Base-by-base conservation (phyloP, 1,139 yeast genomes). In the Saccharomyces hybrid region DNA sequence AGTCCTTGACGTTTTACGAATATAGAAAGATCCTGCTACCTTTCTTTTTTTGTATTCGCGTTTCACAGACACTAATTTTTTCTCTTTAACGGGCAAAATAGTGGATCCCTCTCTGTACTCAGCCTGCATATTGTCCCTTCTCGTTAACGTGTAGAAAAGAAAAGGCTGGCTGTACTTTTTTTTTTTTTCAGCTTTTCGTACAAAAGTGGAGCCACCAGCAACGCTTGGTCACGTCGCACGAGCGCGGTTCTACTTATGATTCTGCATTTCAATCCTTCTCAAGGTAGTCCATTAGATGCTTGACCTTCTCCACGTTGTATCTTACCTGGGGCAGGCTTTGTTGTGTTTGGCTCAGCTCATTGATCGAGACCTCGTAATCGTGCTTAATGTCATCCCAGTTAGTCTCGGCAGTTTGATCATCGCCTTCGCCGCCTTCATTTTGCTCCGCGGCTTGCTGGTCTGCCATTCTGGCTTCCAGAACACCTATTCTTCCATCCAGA, bases 401-500 rank as follows among this genome's bases (percentile, higher is more conserved):
- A 2, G 55, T 59, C 25, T 53, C 52, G 5, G 50, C 50, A 52
- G 57, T 57, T 14, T 59, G 60, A 27, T 57, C 59, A 13, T 53
- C 57, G 32, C 20, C 44, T 44, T 42, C 23, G 23, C 23, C 23
- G n/a, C 48, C 53, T 2, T 30, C 52, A 49, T 56, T 62, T 7
- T 57, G 55, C 54, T 55, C 38, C 14, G 51, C 52, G 31, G 47
- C 44, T 26, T 46, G 55, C 38, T 51, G 54, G 13, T 50, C 42
- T 4, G 49, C 52, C 34, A 34, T 20, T 30, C 38, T 34, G 49
- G 25, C 51, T 20, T 58, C 56, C n/a, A 57, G 52, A 23, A 50
- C 50, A 27, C 55, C 57, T 38, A 63, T 62, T n/a, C 59, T 50
- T 25, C 56, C 55, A 42, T 70, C 70, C 1, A 66, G 54, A 5